phyloP scores from a whole-genome alignment of 306 rosid species.

The Castanea sativa region DNA sequence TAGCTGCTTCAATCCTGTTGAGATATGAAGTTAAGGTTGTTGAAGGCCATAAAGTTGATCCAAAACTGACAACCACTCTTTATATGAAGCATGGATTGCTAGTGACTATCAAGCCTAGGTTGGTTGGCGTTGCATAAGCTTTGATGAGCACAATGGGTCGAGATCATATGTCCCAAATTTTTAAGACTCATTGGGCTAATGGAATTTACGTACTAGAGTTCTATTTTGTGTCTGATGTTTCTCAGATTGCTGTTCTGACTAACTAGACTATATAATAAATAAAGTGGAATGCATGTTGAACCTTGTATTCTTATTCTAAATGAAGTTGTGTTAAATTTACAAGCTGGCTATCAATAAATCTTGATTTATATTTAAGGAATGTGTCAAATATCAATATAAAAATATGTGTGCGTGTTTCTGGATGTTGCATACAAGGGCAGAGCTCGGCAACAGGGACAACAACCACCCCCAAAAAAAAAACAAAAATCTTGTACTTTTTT shows the following conservation, averaged over 20 bases:
- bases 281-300: neutral
- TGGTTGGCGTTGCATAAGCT: neutral
- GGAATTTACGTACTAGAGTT: neutral
- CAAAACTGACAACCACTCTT: constrained; percentile 40
- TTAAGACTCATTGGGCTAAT: no score
- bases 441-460: no score
- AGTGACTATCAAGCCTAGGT: constrained; percentile 38
- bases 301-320: neutral
- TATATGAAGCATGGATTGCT: constrained; percentile 42
- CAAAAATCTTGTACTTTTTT: no score
- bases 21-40: constrained; percentile 37
- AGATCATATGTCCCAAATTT: no score
- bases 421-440: no score
- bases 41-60: constrained; percentile 29
- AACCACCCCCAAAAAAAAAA: no score
- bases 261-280: neutral
- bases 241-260: neutral
- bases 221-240: neutral
- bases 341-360: neutral
- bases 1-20: constrained; percentile 35
- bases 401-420: no score
- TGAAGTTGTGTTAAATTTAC: neutral
- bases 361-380: neutral
- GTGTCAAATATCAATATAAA: no score
- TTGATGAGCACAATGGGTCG: neutral